phyloP scores from a whole-genome alignment of 2,329 filamentous ascomycete species.

The Trichoderma atrobrunneum region DNA sequence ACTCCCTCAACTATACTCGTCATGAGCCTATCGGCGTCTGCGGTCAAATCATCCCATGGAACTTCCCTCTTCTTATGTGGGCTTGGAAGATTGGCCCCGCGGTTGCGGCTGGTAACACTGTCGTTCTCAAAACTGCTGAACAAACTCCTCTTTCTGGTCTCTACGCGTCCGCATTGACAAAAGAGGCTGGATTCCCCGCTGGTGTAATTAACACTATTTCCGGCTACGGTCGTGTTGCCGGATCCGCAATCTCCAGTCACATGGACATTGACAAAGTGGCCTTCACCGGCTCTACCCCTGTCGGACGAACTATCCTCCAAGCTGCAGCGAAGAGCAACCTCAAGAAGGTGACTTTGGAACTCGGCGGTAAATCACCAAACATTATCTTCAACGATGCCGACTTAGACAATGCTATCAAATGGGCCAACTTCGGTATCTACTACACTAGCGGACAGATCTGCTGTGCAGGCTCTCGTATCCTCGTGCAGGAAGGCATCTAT shows the following conservation, averaged over 20 bases:
- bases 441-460: conserved; percentile 61
- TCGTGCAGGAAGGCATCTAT: conserved; percentile 36
- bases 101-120: conserved; percentile 63
- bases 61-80: conserved; percentile 71
- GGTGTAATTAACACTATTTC: background rate
- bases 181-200: background rate
- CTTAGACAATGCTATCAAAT: background rate
- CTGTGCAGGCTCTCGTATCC: conserved; percentile 47
- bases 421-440: conserved; percentile 38
- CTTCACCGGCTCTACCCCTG: background rate
- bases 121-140: conserved; percentile 69
- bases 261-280: conserved; percentile 1
- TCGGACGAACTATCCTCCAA: conserved; percentile 58
- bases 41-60: conserved; percentile 80
- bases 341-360: conserved; percentile 73
- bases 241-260: background rate
- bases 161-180: background rate
- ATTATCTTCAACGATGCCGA: conserved; percentile 4
- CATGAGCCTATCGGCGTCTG: conserved; percentile 64
- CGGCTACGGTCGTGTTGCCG: background rate
- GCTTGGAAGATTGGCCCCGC: conserved; percentile 72
- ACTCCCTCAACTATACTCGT: conserved; percentile 73
- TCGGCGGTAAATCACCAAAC: conserved; percentile 57
- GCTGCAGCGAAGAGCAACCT: conserved; percentile 68
- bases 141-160: conserved; percentile 48